Percentiles rank a stretch among this genome's conserved stretches.
Evolutionary conservation across 192 early-diverging fungal genomes (phyloP).

Genomic region (Pilaira anomala): DNA sequence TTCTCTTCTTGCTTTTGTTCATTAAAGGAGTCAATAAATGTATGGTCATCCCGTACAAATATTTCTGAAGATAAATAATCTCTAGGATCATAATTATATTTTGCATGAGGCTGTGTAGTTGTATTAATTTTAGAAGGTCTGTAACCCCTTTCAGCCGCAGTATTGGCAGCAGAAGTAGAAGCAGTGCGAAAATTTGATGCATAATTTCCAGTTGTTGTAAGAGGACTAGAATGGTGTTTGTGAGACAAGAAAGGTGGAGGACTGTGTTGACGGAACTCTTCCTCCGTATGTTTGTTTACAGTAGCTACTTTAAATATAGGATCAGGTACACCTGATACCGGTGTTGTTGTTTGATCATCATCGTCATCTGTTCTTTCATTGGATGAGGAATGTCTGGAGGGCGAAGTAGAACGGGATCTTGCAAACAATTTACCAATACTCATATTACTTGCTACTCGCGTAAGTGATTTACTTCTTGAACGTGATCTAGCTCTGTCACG

Average conservation of each 20-base stretch:
- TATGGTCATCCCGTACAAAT: not conserved
- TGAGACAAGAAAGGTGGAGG: not conserved
- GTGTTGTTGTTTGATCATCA: not conserved
- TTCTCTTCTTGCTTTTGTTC: not conserved
- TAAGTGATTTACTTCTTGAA: conserved; percentile 12
- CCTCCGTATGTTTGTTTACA: not conserved
- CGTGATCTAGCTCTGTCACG: conserved; percentile 8
- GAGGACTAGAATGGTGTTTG: not conserved
- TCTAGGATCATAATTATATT: not conserved
- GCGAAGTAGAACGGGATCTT: conserved; percentile 1
- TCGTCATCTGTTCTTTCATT: not conserved
- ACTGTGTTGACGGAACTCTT: not conserved
- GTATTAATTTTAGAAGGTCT: not conserved
- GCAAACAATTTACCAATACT: not conserved
- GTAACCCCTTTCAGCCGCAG: not conserved
- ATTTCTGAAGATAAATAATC: not conserved
- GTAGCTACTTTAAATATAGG: conserved; percentile 7
- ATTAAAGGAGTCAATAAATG: not conserved
- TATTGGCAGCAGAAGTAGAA: not conserved
- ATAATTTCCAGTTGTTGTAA: too few relatives aligned
- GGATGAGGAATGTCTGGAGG: conserved; percentile 2
- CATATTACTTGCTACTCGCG: not conserved
- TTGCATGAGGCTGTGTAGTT: not conserved
- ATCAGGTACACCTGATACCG: not conserved
- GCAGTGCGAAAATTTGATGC: too few relatives aligned